Conservation (phyloP, 2,329 filamentous ascomycete genomes). For the Hirsutella thompsonii region DNA sequence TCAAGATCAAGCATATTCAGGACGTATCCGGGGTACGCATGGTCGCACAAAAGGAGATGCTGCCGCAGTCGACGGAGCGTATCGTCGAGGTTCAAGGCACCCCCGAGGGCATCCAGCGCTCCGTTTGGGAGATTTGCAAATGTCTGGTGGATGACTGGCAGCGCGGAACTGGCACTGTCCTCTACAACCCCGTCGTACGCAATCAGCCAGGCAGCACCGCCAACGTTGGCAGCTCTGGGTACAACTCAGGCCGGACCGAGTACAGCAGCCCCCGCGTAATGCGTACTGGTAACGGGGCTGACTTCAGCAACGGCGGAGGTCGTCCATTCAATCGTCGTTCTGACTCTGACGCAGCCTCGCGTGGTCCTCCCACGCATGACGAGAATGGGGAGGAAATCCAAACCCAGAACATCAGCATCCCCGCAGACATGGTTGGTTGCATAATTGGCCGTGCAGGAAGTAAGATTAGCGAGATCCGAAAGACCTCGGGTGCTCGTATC, state of each 20-base stretch:
- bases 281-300: constrained; percentile 93
- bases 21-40: constrained; percentile 94
- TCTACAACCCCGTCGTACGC: constrained; percentile 93
- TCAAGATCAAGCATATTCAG: constrained; percentile 99
- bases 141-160: constrained; percentile 97
- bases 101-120: constrained; percentile 88
- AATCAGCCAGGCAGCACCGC: constrained; percentile 51
- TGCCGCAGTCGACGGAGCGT: constrained; percentile 94
- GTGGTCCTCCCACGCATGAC: constrained; percentile 76
- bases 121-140: constrained; percentile 97
- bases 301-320: constrained; percentile 72
- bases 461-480: constrained; percentile 98
- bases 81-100: constrained; percentile 95
- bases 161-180: constrained; percentile 87
- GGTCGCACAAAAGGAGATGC: constrained; percentile 99
- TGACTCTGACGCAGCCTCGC: constrained; percentile 66
- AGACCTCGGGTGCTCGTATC: constrained; percentile 91
- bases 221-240: constrained; percentile 22
- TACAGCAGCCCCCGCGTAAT: constrained; percentile 60
- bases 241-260: constrained; percentile 28
- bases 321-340: constrained; percentile 66
- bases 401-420: constrained; percentile 99
- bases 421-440: constrained; percentile 98
- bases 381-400: constrained; percentile 97
- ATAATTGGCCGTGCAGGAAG: constrained; percentile 91